Percentiles rank a stretch among this genome's conserved stretches.
phyloP scores from a whole-genome alignment of 2,329 filamentous ascomycete genomes.

The Thelonectria rubi region DNA sequence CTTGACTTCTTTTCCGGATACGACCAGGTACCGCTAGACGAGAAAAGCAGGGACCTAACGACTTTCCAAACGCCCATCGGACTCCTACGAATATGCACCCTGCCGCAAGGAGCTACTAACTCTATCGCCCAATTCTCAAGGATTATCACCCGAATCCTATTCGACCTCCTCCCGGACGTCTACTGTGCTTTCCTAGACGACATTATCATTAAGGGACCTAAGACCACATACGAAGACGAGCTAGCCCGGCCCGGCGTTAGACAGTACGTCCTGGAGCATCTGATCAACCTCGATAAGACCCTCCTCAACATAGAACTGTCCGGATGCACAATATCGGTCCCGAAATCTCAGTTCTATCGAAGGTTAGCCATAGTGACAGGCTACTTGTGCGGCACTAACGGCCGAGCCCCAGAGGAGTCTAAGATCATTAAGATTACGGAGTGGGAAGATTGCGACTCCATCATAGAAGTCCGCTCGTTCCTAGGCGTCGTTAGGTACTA shows the following conservation, averaged over 20 bases:
- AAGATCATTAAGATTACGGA: not conserved
- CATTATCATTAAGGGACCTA: not conserved
- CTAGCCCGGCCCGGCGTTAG: not conserved
- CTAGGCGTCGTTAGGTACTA: not conserved
- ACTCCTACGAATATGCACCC: not conserved
- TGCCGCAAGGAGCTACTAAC: not conserved
- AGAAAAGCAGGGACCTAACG: not conserved
- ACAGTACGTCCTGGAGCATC: conserved; percentile 2
- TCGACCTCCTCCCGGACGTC: not conserved
- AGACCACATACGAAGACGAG: not conserved
- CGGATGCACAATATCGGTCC: not conserved
- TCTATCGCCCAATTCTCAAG: not conserved
- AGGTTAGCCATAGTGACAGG: not conserved
- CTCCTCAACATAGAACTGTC: not conserved
- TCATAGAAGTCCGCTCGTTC: not conserved
- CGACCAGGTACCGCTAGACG: not conserved
- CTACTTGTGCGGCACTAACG: not conserved
- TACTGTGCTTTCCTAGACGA: not conserved
- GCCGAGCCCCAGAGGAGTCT: not conserved
- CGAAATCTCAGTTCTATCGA: not conserved
- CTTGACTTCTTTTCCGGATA: no score
- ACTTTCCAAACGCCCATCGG: conserved; percentile 1
- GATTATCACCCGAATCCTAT: conserved; percentile 3
- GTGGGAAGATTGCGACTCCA: not conserved
- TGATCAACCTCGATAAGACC: conserved; percentile 2